Evolutionary conservation across 805 yeast genomes (phyloP), one percentile per base, ranked within the genome.

Genomic region (Ogataea wickerhamii): DNA sequence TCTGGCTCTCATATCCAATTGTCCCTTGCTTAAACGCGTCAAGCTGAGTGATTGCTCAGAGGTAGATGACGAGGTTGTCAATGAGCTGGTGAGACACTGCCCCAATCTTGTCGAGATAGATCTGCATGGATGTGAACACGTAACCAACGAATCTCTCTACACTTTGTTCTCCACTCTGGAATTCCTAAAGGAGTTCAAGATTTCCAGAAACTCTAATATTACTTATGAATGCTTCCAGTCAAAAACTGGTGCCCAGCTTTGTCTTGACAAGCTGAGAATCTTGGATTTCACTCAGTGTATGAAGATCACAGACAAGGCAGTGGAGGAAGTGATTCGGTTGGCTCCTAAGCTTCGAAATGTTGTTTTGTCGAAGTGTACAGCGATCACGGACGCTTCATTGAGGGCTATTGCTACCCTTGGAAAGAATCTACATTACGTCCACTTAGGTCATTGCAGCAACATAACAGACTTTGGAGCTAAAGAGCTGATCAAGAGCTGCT

Each of bases 261-360:
- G 65, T 30, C 63, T 80, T 30, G 91, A 83, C 39, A 76, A 82
- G 40, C 63, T 93, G 43, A 73, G 98, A 47, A 77, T 88, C 18
- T 64, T 91, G 24, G 97, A 89, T 57, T 76, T 91, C 40, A 86
- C 96, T 1, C 83, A 82, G 6, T 89, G 97, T 63, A 71, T 75
- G 38, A 78, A 81, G 36, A 76, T 91, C 19, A 82, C 95, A 0
- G 98, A 91, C 62, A 73, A 73, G 43, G 74, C 87, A 2, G 82
- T 91, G 11, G 85, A 78, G 52, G 74, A 74, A 41, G 70, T 93
- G 30, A 87, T 87, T 7, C 59, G 64, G 23, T 66, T 79, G 43
- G 95, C 96, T 1, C 98, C 98, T 4, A 76, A 87, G 36, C 65
- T 93, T 45, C 73, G 97, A 48, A 88, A 88, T 52, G 86, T 93